These are phyloP conservation scores for Ligustrum vulgare DNA, from an alignment of 257 asterid genomes.

Conservation along the genomic window DNA sequence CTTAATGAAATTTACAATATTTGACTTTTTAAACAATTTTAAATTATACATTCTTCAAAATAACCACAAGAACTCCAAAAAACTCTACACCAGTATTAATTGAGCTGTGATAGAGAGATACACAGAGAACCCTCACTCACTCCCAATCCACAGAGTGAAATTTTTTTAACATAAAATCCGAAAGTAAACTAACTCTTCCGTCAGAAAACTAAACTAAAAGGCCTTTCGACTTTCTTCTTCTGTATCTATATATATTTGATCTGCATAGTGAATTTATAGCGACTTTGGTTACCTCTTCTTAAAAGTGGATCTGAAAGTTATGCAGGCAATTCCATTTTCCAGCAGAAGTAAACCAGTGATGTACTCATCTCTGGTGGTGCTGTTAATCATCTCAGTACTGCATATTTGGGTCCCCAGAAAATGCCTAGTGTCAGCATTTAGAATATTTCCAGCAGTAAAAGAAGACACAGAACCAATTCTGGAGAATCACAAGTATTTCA, in stretches of 20 bases:
- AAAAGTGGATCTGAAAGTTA: not conserved
- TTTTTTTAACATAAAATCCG: not conserved
- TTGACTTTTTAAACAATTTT: no score
- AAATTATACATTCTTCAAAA: no score
- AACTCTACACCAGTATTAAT: no score
- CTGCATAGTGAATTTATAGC: no score
- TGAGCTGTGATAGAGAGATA: constrained; percentile 20
- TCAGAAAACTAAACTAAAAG: no score
- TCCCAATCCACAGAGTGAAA: not conserved
- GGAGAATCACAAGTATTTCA: constrained; percentile 39
- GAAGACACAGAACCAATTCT: constrained; percentile 7
- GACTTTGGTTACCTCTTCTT: not conserved
- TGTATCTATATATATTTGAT: no score
- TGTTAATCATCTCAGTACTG: constrained; percentile 39
- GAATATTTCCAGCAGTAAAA: constrained; percentile 44
- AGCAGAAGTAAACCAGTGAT: constrained; percentile 37
- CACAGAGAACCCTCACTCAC: not conserved
- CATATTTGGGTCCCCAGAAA: constrained; percentile 35
- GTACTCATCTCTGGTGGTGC: constrained; percentile 26
- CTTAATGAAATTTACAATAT: no score
- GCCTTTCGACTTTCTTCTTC: no score
- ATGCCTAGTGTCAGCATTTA: constrained; percentile 49
- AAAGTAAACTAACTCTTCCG: not conserved
- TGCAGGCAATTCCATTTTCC: constrained; percentile 58
- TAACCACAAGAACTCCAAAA: no score